Conservation (phyloP, 1,284 basidiomycete species). For the Sporisorium exsertum region DNA sequence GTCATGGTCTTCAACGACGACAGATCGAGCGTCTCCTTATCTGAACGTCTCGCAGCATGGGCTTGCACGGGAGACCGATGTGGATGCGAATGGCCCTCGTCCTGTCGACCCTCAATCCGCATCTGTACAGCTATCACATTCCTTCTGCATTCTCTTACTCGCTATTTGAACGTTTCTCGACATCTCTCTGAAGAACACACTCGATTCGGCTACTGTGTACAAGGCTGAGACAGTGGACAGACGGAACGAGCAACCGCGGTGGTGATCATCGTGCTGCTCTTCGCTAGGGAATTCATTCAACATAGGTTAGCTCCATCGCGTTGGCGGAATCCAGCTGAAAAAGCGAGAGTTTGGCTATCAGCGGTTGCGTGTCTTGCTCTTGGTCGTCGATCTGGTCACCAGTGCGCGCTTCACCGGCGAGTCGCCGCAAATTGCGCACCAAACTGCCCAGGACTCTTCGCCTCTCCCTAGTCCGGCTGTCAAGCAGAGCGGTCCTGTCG, state of each 20-base stretch:
- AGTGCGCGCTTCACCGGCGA: not conserved
- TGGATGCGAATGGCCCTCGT: conserved; percentile 9
- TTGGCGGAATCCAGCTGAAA: conserved; percentile 16
- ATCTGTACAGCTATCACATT: conserved; percentile 36
- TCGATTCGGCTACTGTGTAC: not conserved
- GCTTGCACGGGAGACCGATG: conserved; percentile 1
- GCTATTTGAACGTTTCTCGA: no score
- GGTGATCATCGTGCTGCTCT: no score
- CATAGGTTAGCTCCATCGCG: conserved; percentile 17
- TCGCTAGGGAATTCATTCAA: not conserved
- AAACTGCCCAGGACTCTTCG: conserved; percentile 21
- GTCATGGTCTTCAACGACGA: not conserved
- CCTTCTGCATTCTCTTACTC: conserved; percentile 21
- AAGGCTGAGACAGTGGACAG: not conserved
- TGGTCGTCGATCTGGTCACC: not conserved
- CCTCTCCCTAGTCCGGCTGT: conserved; percentile 6
- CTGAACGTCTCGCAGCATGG: conserved; percentile 29
- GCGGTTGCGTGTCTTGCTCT: not conserved
- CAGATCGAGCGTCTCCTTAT: conserved; percentile 67
- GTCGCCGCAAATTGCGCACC: conserved; percentile 19
- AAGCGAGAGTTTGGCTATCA: conserved; percentile 17
- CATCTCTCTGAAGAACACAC: not conserved
- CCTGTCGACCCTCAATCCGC: conserved; percentile 9
- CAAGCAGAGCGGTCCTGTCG: not conserved
- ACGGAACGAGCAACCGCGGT: not conserved